A percentile compares a stretch with the other conserved stretches of the same genome.
phyloP scores from a whole-genome alignment of 2,329 filamentous ascomycete genomes.

The Neofusicoccum cordaticola region DNA sequence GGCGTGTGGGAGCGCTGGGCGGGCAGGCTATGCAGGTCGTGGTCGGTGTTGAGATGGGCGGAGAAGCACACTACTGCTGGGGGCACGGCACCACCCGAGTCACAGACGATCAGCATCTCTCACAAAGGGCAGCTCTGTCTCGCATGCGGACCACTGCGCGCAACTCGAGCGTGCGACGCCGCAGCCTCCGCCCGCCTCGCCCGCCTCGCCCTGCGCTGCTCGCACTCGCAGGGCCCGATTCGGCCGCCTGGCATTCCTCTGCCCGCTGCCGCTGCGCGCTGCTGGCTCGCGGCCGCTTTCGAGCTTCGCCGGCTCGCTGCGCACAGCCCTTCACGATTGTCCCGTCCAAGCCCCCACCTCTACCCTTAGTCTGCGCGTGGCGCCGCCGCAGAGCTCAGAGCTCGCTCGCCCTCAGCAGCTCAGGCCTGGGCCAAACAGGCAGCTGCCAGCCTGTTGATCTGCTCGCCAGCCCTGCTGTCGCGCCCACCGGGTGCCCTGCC shows the following conservation, averaged over 20 bases:
- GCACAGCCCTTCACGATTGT: constrained; percentile 13
- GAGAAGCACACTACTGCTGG: constrained; percentile 15
- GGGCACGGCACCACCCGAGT: constrained; percentile 8
- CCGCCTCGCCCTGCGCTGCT: neutral
- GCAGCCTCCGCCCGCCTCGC: neutral
- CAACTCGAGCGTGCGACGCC: constrained; percentile 9
- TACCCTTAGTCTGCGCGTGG: constrained; percentile 12
- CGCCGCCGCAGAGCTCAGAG: neutral
- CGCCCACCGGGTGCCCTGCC: neutral
- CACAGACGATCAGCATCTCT: constrained; percentile 16
- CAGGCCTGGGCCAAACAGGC: neutral
- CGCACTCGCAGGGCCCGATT: neutral
- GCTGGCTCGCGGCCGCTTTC: constrained; percentile 2
- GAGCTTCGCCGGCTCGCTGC: constrained; percentile 4
- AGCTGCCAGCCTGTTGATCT: neutral
- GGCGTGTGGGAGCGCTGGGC: constrained; percentile 6
- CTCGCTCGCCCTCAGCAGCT: neutral
- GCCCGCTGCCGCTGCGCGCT: neutral
- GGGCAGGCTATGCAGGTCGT: constrained; percentile 10
- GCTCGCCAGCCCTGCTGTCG: neutral
- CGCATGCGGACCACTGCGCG: constrained; percentile 9
- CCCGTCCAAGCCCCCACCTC: constrained; percentile 11
- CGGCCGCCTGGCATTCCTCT: constrained; percentile 5
- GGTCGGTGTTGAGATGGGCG: constrained; percentile 16
- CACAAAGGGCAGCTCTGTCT: constrained; percentile 16